Conservation (phyloP, 139 green algal genomes). For the Pleodorina starrii region DNA sequence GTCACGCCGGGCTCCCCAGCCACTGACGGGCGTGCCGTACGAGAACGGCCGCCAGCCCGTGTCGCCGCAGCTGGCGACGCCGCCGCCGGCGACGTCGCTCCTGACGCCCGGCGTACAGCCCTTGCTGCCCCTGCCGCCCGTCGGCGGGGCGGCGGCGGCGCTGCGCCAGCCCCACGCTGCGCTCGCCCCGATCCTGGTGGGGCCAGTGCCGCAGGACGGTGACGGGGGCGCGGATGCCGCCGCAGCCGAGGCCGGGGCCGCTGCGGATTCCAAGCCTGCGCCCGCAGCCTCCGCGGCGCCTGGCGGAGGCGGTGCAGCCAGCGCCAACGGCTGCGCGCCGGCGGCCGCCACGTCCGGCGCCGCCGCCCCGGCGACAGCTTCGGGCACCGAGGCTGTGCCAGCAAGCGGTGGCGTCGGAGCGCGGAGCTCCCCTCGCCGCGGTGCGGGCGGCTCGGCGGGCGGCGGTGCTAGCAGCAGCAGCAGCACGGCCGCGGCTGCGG, state of each 20-base stretch:
- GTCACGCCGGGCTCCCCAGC: not conserved
- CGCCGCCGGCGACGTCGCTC: conserved; percentile 32
- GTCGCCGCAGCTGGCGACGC: conserved; percentile 37
- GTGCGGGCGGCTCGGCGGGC: not conserved
- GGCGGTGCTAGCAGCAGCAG: not conserved
- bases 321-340: not conserved
- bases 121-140: not conserved
- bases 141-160: not conserved
- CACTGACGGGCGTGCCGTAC: not conserved
- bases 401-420: not conserved
- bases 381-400: too few species aligned
- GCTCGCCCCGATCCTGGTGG: conserved; percentile 4
- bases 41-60: not conserved
- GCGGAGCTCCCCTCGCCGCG: not conserved
- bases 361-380: too few species aligned
- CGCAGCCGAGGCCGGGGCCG: not conserved
- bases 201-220: not conserved
- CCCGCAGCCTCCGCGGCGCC: not conserved
- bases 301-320: not conserved
- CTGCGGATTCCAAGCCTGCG: not conserved
- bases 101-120: conserved; percentile 36
- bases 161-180: not conserved
- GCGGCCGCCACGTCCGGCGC: too few species aligned
- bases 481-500: not conserved
- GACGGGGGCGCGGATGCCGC: not conserved